phyloP scores from a whole-genome alignment of 202 grass and related monocot genomes.

The Setaria viridis region DNA sequence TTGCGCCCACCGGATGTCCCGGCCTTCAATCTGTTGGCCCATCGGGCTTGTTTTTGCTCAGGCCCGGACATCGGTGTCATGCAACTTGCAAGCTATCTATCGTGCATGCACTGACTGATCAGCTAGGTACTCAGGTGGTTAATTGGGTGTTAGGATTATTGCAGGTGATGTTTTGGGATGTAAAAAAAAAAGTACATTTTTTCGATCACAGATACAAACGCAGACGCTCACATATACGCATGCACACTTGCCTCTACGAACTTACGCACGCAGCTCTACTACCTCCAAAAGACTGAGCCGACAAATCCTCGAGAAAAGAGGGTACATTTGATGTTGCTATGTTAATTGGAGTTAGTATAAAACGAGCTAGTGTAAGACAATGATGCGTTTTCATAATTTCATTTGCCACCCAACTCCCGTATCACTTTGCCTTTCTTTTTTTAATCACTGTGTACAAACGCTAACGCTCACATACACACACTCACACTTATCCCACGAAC shows the following conservation, averaged over 20 bases:
- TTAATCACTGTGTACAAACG: too few relatives aligned
- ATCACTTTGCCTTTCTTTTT: background rate
- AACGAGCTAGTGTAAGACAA: too few relatives aligned
- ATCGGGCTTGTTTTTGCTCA: background rate
- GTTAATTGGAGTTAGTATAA: background rate
- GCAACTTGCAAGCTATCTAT: constrained; percentile 21
- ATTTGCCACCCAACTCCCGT: background rate
- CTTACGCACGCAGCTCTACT: too few relatives aligned
- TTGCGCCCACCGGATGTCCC: constrained; percentile 18
- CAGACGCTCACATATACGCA: too few relatives aligned
- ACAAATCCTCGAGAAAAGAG: background rate
- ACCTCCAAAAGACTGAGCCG: too few relatives aligned
- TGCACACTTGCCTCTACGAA: too few relatives aligned
- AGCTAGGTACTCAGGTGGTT: background rate
- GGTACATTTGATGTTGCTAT: background rate
- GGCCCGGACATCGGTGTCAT: constrained; percentile 34
- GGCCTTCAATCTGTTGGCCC: constrained; percentile 25
- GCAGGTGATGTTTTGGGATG: background rate
- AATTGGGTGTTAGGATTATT: background rate
- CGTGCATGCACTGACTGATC: background rate
- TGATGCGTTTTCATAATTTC: background rate
- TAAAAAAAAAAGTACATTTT: too few relatives aligned
- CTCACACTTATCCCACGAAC: too few relatives aligned
- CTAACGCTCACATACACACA: too few relatives aligned
- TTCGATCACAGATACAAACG: too few relatives aligned